Conservation (phyloP, 371 early-diverging fungal species). For the Mortierella sp. region DNA sequence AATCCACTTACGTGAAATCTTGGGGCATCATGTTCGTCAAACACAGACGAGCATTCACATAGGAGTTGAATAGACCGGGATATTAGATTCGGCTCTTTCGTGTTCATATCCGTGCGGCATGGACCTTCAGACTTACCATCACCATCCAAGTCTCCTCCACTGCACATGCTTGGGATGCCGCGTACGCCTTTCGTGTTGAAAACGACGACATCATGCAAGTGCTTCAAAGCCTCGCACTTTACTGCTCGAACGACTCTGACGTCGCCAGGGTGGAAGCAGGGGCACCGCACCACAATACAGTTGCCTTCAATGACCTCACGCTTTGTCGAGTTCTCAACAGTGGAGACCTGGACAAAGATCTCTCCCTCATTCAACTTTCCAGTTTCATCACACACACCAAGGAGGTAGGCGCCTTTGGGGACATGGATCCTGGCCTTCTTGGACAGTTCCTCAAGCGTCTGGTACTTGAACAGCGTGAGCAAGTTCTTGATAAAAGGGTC, state of each 20-base stretch:
- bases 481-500: conserved; percentile 71
- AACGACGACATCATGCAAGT: conserved; percentile 79
- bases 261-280: conserved; percentile 90
- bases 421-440: conserved; percentile 77
- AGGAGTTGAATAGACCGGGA: too few species aligned
- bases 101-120: too few species aligned
- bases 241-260: conserved; percentile 76
- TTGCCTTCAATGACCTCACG: conserved; percentile 57
- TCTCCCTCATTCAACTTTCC: conserved; percentile 70
- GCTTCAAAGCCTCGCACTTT: conserved; percentile 63
- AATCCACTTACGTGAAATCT: conserved; percentile 13
- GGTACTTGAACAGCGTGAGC: conserved; percentile 64
- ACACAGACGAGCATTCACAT: too few species aligned
- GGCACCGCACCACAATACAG: conserved; percentile 74
- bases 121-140: conserved; percentile 76
- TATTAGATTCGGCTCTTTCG: too few species aligned
- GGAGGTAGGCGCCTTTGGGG: conserved; percentile 70
- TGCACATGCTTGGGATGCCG: conserved; percentile 81
- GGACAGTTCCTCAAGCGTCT: conserved; percentile 69
- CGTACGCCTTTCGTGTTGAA: conserved; percentile 81
- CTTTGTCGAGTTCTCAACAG: conserved; percentile 28
- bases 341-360: conserved; percentile 73
- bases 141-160: conserved; percentile 90
- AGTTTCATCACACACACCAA: conserved; percentile 87
- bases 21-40: background rate